Percentiles rank a stretch among this genome's conserved stretches.
These are phyloP conservation scores for Takashimella tepidaria DNA, from an alignment of 1,284 basidiomycete genomes.

Conservation along the genomic window DNA sequence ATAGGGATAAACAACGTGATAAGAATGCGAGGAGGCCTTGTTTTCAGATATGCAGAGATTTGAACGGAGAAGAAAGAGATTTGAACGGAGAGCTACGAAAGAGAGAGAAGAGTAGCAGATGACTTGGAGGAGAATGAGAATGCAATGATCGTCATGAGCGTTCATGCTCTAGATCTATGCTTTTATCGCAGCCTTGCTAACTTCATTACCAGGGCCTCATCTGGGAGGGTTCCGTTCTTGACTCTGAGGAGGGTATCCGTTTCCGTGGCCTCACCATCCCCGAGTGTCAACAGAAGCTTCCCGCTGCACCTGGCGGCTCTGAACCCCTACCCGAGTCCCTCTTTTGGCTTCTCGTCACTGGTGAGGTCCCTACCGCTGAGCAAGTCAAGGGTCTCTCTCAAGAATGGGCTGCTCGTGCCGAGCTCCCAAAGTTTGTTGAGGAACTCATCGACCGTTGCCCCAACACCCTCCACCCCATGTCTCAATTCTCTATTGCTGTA, in stretches of 20 bases:
- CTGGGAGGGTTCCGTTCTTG: slow-evolving; percentile 93
- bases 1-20: no score
- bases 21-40: no score
- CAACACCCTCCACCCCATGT: slow-evolving; percentile 92
- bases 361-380: slow-evolving; percentile 82
- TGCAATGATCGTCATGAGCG: no score
- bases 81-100: no score
- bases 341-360: slow-evolving; percentile 92
- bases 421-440: slow-evolving; percentile 85
- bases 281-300: slow-evolving; percentile 77
- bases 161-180: no score
- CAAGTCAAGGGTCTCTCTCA: slow-evolving; percentile 78
- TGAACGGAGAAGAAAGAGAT: no score
- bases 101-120: no score
- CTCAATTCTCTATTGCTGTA: slow-evolving; percentile 89
- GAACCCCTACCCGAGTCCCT: slow-evolving; percentile 92
- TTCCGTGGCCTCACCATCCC: slow-evolving; percentile 92
- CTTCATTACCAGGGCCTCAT: slow-evolving; percentile 58
- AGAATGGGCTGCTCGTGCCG: slow-evolving; percentile 86
- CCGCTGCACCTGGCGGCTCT: slow-evolving; percentile 78
- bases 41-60: no score
- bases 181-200: no score
- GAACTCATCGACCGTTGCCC: slow-evolving; percentile 90
- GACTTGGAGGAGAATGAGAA: no score
- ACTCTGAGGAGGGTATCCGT: slow-evolving; percentile 92